phyloP scores from a whole-genome alignment of 164 flowering plant species.

The Echeveria elegans region DNA sequence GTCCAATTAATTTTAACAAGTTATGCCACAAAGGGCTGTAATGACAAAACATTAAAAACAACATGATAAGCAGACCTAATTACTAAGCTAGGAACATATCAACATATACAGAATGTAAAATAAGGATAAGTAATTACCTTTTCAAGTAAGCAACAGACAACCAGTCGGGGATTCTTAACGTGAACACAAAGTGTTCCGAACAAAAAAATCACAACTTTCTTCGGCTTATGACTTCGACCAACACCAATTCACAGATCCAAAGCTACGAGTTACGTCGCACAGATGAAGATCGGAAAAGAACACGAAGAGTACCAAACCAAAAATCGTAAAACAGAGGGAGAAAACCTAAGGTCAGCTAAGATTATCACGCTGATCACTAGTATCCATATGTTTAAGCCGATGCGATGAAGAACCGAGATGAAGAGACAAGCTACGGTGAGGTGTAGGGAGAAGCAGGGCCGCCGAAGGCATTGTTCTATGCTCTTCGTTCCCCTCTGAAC shows the following conservation, averaged over 20 bases:
- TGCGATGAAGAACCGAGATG: slow-evolving; percentile 50
- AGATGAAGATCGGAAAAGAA: not conserved
- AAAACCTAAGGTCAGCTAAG: slow-evolving; percentile 53
- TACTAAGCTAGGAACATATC: not conserved
- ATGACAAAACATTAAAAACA: too few relatives aligned
- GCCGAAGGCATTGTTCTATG: slow-evolving; percentile 60
- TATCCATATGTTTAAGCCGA: slow-evolving; percentile 76
- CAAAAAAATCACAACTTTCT: too few relatives aligned
- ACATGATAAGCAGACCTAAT: too few relatives aligned
- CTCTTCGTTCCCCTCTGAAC: slow-evolving; percentile 39
- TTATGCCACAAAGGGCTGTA: too few relatives aligned
- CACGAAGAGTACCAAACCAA: not conserved
- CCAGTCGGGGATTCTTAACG: too few relatives aligned
- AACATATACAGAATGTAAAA: not conserved
- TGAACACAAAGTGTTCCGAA: too few relatives aligned
- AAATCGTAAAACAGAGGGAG: too few relatives aligned
- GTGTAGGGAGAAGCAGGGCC: slow-evolving; percentile 22
- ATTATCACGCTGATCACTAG: slow-evolving; percentile 87
- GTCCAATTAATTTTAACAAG: too few relatives aligned
- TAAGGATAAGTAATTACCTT: not conserved
- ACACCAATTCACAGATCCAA: not conserved
- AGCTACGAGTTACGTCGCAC: not conserved
- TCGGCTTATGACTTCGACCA: too few relatives aligned
- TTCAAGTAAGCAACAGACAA: too few relatives aligned
- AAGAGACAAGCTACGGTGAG: slow-evolving; percentile 26